These are phyloP conservation scores for Helotiales sp. DNA, from an alignment of 2,329 filamentous ascomycete genomes.

Conservation along the genomic window DNA sequence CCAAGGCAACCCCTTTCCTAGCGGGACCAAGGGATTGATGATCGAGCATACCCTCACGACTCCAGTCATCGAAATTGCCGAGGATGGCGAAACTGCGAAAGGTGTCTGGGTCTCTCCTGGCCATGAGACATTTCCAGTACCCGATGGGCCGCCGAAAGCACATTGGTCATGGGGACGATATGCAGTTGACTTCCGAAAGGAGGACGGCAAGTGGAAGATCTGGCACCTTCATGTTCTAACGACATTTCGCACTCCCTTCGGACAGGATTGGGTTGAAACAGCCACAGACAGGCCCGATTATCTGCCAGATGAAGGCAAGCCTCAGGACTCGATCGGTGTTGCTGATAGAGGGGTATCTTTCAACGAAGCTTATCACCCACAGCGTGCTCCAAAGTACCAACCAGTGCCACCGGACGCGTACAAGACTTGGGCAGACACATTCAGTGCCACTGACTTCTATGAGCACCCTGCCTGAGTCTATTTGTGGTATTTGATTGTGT, in stretches of 20 bases:
- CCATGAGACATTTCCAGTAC: not conserved
- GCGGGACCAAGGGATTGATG: no score
- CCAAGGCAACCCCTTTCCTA: no score
- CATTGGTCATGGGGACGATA: not conserved
- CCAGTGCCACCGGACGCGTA: no score
- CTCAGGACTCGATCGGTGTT: no score
- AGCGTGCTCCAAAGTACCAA: no score
- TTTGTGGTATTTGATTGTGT: no score
- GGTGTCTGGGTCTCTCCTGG: not conserved
- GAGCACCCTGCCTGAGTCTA: no score
- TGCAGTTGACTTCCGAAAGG: not conserved
- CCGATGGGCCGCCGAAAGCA: not conserved
- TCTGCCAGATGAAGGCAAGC: no score
- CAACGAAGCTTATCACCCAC: no score
- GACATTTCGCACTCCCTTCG: not conserved
- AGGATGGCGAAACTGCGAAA: not conserved
- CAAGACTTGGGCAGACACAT: no score
- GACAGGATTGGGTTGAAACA: not conserved
- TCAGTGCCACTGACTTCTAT: no score
- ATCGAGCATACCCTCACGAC: not conserved
- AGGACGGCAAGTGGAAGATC: slow-evolving; percentile 2
- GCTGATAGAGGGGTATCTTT: no score
- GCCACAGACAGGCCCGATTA: not conserved
- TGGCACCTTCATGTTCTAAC: not conserved
- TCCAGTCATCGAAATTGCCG: not conserved